phyloP scores from a whole-genome alignment of 192 early-diverging fungal genomes.

The Umbelopsis vinacea region DNA sequence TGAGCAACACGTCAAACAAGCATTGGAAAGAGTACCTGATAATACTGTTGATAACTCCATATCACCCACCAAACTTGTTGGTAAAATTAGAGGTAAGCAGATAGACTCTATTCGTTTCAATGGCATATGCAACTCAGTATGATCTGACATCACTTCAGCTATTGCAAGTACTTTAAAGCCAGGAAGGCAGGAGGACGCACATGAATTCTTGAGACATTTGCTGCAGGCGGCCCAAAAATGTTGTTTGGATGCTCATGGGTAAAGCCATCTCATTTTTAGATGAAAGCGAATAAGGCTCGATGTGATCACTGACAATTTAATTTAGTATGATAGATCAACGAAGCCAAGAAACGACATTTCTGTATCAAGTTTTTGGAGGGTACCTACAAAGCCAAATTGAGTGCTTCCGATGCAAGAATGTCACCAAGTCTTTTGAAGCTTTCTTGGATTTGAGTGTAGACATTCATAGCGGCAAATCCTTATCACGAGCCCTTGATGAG shows the following conservation, averaged over 20 bases:
- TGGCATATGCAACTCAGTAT: background rate
- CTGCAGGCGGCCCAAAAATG: constrained; percentile 71
- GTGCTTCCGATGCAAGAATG: constrained; percentile 71
- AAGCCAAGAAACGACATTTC: constrained; percentile 77
- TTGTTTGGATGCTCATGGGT: constrained; percentile 56
- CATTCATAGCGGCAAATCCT: constrained; percentile 63
- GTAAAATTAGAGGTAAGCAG: constrained; percentile 47
- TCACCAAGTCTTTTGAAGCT: constrained; percentile 75
- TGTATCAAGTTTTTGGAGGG: constrained; percentile 84
- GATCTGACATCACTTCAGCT: constrained; percentile 27
- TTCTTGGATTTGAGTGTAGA: constrained; percentile 79
- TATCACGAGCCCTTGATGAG: constrained; percentile 70
- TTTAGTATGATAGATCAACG: constrained; percentile 65
- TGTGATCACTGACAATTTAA: background rate
- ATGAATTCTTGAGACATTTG: constrained; percentile 77
- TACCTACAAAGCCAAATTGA: constrained; percentile 78
- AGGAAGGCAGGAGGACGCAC: constrained; percentile 84
- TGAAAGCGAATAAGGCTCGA: background rate
- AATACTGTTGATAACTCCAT: constrained; percentile 56
- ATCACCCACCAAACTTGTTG: constrained; percentile 56
- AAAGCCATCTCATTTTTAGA: background rate
- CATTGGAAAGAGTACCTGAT: constrained; percentile 51
- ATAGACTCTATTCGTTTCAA: background rate
- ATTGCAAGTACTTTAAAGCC: constrained; percentile 79
- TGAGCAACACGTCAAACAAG: constrained; percentile 68